A percentile compares a stretch with the other conserved stretches of the same genome.
Evolutionary conservation across 306 rosid genomes (phyloP).

Genomic region (Vicia faba): DNA sequence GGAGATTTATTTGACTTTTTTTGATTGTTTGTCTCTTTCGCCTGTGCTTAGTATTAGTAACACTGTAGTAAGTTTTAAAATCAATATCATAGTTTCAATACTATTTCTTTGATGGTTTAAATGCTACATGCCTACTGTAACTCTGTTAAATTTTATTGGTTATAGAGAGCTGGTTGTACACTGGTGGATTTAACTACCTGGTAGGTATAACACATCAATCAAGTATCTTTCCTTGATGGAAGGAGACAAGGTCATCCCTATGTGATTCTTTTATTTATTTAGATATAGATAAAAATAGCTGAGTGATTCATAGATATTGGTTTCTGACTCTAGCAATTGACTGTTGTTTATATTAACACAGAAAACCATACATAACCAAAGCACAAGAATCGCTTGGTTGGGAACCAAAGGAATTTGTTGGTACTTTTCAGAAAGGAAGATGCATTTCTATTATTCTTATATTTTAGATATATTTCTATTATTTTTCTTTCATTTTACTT

Average conservation of each 20-base stretch:
- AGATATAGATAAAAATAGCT: slow-evolving; percentile 19
- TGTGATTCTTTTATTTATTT: slow-evolving; percentile 28
- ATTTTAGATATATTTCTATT: no score
- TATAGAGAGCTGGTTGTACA: slow-evolving; percentile 61
- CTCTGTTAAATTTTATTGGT: slow-evolving; percentile 27
- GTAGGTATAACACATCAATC: slow-evolving; percentile 84
- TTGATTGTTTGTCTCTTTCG: slow-evolving; percentile 84
- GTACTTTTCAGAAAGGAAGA: no score
- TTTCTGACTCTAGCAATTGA: slow-evolving; percentile 28
- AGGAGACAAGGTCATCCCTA: slow-evolving; percentile 63
- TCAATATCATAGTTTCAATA: slow-evolving; percentile 31
- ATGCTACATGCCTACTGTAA: slow-evolving; percentile 8
- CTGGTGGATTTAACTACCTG: slow-evolving; percentile 80
- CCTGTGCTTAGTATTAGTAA: slow-evolving; percentile 47
- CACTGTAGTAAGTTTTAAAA: slow-evolving; percentile 58
- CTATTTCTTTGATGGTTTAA: slow-evolving; percentile 30
- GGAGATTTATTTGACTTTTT: slow-evolving; percentile 92
- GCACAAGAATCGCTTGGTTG: no score
- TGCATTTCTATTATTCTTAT: no score
- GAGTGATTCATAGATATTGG: slow-evolving; percentile 26
- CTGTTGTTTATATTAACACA: slow-evolving; percentile 35
- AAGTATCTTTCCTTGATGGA: slow-evolving; percentile 65
- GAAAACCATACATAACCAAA: no score
- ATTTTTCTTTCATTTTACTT: no score
- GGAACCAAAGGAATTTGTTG: no score